Base-by-base conservation (phyloP, 1,284 basidiomycete species). In the Rhodotorula sp. region DNA sequence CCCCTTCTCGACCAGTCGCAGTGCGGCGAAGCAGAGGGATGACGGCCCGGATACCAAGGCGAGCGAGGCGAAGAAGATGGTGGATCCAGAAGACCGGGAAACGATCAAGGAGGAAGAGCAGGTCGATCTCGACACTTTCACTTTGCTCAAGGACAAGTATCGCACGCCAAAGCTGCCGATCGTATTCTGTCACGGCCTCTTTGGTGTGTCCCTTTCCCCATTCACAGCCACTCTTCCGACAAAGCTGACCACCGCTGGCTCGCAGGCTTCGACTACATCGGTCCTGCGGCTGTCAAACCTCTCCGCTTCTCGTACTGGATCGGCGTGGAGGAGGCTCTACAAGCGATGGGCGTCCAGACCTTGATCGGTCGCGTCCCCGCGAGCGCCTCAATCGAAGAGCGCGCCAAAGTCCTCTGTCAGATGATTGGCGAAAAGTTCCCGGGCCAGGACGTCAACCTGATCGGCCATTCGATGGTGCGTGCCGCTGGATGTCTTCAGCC, bases 261-360 rank as follows among this genome's bases (percentile, higher is more conserved):
- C 89, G 15, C 87, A 76, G 77, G 80, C 1, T 82, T 82, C 65
- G 78, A 80, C 63, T 67, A 77, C 26, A 64, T 82, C 31, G 79
- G 79, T 3, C 79, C 79, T 0, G 64, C 87, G 3, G 82, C 87
- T 23, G 88, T 93, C 69, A 89, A 90, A 16, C 88, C 91, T 5
- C 79, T 97, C 39, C 88, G 93, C 78, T 91, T 98, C 61, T 86
- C 89, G 7, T 93, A 98, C 81, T 98, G 95, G 95, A 87, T 94
- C 52, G 95, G 95, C 5, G 94, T 97, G 75, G 90, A 90, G 78
- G 92, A 97, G 79, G 92, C 91, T 12, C 85, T 98, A 15, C 89
- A 95, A 79, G 86, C 89, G 39, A 92, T 91, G 79, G 94, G 92
- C 23, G 87, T 87, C n/a, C 90, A 97, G 80, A 91, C 97, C 47